These are phyloP conservation scores for Noccaea caerulescens DNA, from an alignment of 345 rosid genomes.

Conservation along the genomic window DNA sequence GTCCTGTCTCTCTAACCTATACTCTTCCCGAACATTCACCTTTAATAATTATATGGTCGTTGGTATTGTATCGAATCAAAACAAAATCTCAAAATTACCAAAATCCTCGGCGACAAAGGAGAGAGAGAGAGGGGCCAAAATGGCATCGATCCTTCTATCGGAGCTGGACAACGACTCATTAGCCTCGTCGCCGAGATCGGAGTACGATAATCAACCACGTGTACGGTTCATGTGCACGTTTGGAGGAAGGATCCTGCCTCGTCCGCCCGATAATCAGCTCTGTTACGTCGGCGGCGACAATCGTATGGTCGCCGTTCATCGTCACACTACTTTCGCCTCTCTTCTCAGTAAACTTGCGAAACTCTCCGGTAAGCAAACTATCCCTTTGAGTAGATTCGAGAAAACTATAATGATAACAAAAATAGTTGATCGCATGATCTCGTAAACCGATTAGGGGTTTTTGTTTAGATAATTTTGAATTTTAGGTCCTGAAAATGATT, in stretches of 20 bases:
- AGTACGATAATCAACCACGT: conserved; percentile 59
- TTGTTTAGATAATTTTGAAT: too few relatives aligned
- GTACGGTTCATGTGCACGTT: conserved; percentile 96
- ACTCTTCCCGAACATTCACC: conserved; percentile 37
- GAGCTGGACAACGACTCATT: conserved; percentile 79
- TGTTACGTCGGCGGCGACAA: conserved; percentile 97
- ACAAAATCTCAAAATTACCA: conserved; percentile 19
- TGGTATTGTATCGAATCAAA: conserved; percentile 26
- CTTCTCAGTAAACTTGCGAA: conserved; percentile 75
- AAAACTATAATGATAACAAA: not conserved
- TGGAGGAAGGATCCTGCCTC: conserved; percentile 94
- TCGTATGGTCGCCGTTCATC: conserved; percentile 82
- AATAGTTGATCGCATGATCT: not conserved
- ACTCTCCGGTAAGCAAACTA: conserved; percentile 61
- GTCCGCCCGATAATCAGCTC: conserved; percentile 92
- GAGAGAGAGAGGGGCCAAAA: conserved; percentile 31
- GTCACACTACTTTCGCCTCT: conserved; percentile 62
- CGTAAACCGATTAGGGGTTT: too few relatives aligned
- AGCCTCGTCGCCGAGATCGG: conserved; percentile 72
- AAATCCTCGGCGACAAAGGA: conserved; percentile 37
- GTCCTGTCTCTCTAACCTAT: conserved; percentile 35
- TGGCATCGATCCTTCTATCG: conserved; percentile 63
- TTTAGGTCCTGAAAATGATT: too few relatives aligned
- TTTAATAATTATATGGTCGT: conserved; percentile 39
- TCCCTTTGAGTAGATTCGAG: not conserved